Percentiles rank a stretch among this genome's conserved stretches.
Evolutionary conservation across 805 yeast species (phyloP).

Genomic region (Saccharomycopsis javanensis): DNA sequence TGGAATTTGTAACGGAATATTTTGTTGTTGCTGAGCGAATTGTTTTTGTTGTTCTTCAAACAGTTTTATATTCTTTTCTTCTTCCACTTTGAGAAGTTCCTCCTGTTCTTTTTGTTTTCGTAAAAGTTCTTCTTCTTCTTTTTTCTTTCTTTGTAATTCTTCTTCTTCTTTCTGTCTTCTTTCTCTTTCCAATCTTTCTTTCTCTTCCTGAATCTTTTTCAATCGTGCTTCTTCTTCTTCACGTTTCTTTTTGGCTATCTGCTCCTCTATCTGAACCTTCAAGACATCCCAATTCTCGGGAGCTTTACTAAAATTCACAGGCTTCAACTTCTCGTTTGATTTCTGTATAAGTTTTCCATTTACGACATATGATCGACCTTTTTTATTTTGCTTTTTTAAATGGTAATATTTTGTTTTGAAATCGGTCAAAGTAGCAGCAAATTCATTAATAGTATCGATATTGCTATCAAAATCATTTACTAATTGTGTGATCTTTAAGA

Average conservation of each 20-base stretch:
- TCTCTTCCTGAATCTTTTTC: conserved; percentile 14
- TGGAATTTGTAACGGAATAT: conserved; percentile 3
- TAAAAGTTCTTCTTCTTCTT: conserved; percentile 2
- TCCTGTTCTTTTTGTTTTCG: conserved; percentile 1
- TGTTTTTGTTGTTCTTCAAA: conserved; percentile 2
- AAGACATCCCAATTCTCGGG: conserved; percentile 16
- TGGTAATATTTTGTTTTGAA: conserved; percentile 7
- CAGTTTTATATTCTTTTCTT: conserved; percentile 1
- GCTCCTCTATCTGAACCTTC: not conserved
- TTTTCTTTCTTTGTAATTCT: conserved; percentile 1
- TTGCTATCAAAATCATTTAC: not conserved
- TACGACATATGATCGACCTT: conserved; percentile 7
- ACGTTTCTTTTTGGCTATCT: conserved; percentile 9
- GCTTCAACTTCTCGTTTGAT: conserved; percentile 4
- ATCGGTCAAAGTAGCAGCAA: not conserved
- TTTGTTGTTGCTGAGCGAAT: conserved; percentile 11
- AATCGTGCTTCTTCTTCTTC: conserved; percentile 1
- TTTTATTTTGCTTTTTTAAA: conserved; percentile 19
- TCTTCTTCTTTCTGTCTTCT: conserved; percentile 6
- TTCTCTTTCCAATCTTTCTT: conserved; percentile 16
- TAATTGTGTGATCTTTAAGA: not conserved
- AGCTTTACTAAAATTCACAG: conserved; percentile 12
- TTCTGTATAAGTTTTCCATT: not conserved
- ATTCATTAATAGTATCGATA: not conserved
- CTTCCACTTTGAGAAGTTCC: conserved; percentile 2